A percentile compares a stretch with the other conserved stretches of the same genome.
phyloP scores from a whole-genome alignment of 225 moss, liverwort and hornwort genomes.

The Marchantia polymorpha region DNA sequence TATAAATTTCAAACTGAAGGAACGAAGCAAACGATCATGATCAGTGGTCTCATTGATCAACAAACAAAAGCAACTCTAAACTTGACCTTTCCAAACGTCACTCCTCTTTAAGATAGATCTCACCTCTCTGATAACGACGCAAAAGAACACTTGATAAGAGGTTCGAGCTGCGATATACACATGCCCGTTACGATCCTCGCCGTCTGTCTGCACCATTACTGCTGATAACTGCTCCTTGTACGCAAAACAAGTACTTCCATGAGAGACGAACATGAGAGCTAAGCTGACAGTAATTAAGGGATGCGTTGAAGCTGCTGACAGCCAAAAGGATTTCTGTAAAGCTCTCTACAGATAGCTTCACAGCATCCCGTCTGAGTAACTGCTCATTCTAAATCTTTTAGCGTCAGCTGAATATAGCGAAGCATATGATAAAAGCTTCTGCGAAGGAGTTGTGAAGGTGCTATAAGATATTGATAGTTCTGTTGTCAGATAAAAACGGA shows the following conservation, averaged over 20 bases:
- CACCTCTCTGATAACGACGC: constrained; percentile 63
- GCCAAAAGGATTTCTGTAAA: too few species aligned
- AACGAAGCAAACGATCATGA: too few species aligned
- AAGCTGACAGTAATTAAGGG: neutral
- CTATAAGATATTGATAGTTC: neutral
- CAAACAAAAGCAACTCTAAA: too few species aligned
- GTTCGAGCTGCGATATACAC: constrained; percentile 72
- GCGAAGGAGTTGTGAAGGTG: neutral
- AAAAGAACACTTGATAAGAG: constrained; percentile 56
- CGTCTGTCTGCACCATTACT: constrained; percentile 54
- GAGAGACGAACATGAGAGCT: neutral
- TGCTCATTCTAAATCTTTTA: neutral
- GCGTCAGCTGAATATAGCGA: neutral
- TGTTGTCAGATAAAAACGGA: neutral
- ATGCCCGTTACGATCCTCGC: constrained; percentile 36
- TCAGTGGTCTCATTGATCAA: too few species aligned
- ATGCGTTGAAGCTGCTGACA: neutral
- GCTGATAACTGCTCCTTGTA: constrained; percentile 64
- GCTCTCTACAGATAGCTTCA: neutral
- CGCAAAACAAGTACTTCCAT: neutral
- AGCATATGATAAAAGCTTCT: neutral
- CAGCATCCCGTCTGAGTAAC: neutral
- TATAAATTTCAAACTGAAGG: too few species aligned
- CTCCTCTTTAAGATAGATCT: neutral
- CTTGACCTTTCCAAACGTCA: too few species aligned